phyloP scores from a whole-genome alignment of 257 asterid genomes.

The Nicotiana obtusifolia region DNA sequence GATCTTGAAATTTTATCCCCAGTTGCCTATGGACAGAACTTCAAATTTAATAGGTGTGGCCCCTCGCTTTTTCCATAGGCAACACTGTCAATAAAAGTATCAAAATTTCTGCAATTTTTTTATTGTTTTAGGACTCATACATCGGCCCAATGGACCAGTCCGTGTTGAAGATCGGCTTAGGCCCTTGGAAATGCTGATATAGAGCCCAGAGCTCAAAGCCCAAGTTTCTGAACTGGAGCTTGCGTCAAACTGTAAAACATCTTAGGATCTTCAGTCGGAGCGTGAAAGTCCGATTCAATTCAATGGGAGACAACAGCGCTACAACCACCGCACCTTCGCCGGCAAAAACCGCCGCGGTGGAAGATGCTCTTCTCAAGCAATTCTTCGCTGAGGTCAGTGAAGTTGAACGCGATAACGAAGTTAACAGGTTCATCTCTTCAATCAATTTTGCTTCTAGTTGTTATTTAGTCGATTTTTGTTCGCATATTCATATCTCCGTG shows the following conservation, averaged over 20 bases:
- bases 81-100: too few relatives aligned
- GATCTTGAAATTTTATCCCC: too few relatives aligned
- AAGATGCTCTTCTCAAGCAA: constrained; percentile 70
- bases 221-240: not conserved
- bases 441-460: not conserved
- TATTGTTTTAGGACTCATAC: not conserved
- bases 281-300: constrained; percentile 20
- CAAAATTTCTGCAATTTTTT: too few relatives aligned
- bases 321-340: constrained; percentile 20
- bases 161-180: not conserved
- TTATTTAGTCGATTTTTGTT: not conserved
- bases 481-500: not conserved
- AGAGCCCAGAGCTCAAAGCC: not conserved
- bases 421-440: constrained; percentile 46
- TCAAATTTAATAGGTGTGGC: too few relatives aligned
- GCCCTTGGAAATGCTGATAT: not conserved
- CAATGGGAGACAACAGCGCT: constrained; percentile 68
- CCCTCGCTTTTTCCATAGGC: too few relatives aligned
- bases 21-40: too few relatives aligned
- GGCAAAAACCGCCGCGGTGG: constrained; percentile 33
- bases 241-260: not conserved
- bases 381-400: constrained; percentile 94
- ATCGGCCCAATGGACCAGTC: not conserved
- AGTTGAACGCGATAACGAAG: constrained; percentile 98
- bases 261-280: not conserved